phyloP scores from a whole-genome alignment of 2,329 filamentous ascomycete species.

The Penicillium thymicola region DNA sequence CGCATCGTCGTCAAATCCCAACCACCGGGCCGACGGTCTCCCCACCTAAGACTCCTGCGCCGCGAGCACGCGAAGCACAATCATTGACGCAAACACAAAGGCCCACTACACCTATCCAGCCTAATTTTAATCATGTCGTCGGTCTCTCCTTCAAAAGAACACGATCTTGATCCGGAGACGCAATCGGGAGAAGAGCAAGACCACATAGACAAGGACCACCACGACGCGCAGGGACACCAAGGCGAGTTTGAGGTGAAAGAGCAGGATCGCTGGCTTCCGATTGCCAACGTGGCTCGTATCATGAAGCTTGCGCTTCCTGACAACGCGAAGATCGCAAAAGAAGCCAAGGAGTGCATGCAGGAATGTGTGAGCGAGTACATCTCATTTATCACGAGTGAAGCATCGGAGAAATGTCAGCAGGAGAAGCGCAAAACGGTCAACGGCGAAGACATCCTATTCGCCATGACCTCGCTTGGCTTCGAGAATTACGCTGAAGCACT shows the following conservation, averaged over 20 bases:
- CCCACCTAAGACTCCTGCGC: slow-evolving; percentile 34
- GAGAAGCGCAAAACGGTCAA: slow-evolving; percentile 99
- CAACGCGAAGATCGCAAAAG: slow-evolving; percentile 98
- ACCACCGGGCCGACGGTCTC: slow-evolving; percentile 24
- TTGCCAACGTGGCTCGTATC: slow-evolving; percentile 99
- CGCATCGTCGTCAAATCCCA: slow-evolving; percentile 32
- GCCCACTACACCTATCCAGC: slow-evolving; percentile 35
- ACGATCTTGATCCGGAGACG: slow-evolving; percentile 84
- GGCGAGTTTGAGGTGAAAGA: slow-evolving; percentile 99
- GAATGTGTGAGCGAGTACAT: slow-evolving; percentile 99
- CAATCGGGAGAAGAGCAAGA: slow-evolving; percentile 89
- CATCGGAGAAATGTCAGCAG: slow-evolving; percentile 98
- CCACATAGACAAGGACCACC: slow-evolving; percentile 71
- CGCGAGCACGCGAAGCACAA: slow-evolving; percentile 35
- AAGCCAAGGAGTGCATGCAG: slow-evolving; percentile 99
- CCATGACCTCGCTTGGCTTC: slow-evolving; percentile 97
- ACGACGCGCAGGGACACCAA: slow-evolving; percentile 65
- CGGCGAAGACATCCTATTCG: slow-evolving; percentile 96
- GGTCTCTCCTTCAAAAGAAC: slow-evolving; percentile 85
- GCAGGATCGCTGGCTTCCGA: slow-evolving; percentile 98
- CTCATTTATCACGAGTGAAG: slow-evolving; percentile 98
- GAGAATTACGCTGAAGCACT: slow-evolving; percentile 98
- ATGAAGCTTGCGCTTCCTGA: slow-evolving; percentile 98
- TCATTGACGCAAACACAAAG: slow-evolving; percentile 32
- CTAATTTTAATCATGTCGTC: slow-evolving; percentile 76